These are phyloP conservation scores for Hordeum marinum DNA, from an alignment of 176 grass and related monocot species.

Conservation along the genomic window DNA sequence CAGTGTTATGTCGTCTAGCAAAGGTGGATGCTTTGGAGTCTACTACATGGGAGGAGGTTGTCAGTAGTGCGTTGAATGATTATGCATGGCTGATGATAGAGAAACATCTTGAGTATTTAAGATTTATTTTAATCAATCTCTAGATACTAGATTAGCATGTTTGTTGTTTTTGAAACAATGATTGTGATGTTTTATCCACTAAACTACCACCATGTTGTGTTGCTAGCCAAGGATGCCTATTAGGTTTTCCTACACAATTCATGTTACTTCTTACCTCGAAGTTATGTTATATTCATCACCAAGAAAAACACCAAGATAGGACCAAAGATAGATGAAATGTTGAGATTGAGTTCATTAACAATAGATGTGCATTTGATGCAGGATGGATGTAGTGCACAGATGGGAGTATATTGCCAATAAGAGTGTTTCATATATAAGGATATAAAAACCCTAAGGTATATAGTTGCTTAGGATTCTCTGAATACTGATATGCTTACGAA, in stretches of 20 bases:
- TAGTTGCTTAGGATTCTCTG: too few relatives aligned
- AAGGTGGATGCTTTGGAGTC: conserved; percentile 19
- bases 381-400: background rate
- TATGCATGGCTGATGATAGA: background rate
- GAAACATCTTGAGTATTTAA: conserved; percentile 16
- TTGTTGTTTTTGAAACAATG: background rate
- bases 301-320: background rate
- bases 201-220: background rate
- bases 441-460: background rate
- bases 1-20: conserved; percentile 11
- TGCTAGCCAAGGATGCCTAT: background rate
- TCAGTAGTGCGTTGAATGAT: background rate
- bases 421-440: background rate
- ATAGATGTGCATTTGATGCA: background rate
- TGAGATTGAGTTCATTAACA: background rate
- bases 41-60: conserved; percentile 39
- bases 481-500: too few relatives aligned
- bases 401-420: background rate
- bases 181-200: background rate
- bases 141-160: background rate
- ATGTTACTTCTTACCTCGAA: background rate
- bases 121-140: background rate
- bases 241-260: background rate
- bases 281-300: background rate
- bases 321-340: background rate